These are phyloP conservation scores for Globisporangium nunn DNA, from an alignment of 352 stramenopile genomes.

Conservation along the genomic window DNA sequence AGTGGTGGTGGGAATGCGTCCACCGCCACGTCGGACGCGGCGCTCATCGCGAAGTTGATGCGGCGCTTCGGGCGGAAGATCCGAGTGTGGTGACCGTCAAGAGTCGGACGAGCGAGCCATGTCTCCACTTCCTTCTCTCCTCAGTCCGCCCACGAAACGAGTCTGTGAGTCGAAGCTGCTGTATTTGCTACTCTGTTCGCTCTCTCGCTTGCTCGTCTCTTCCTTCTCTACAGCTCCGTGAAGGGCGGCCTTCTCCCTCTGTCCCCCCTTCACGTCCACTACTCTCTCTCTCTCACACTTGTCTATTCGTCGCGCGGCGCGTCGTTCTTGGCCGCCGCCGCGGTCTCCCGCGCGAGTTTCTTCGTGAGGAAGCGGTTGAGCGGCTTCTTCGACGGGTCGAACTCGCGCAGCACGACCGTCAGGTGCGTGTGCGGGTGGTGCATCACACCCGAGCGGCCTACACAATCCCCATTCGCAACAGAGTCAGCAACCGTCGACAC, in stretches of 20 bases:
- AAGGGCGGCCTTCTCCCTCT: not conserved
- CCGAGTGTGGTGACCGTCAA: too few species aligned
- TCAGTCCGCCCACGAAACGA: too few species aligned
- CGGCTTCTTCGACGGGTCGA: constrained; percentile 68
- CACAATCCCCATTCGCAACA: constrained; percentile 2
- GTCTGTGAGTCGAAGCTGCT: too few species aligned
- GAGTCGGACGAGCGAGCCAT: too few species aligned
- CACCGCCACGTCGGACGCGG: not conserved
- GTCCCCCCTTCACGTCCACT: not conserved
- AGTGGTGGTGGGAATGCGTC: not conserved
- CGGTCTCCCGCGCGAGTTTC: constrained; percentile 52
- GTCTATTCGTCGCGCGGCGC: constrained; percentile 34
- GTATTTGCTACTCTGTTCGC: too few species aligned
- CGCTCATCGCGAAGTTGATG: not conserved
- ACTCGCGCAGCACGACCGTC: constrained; percentile 72
- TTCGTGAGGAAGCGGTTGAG: constrained; percentile 73
- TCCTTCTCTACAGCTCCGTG: not conserved
- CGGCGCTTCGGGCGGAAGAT: not conserved
- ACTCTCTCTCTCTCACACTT: not conserved
- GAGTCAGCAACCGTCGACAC: not conserved
- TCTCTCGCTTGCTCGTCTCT: not conserved
- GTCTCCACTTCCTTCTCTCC: too few species aligned
- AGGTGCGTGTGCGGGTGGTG: constrained; percentile 78
- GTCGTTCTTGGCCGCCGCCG: constrained; percentile 14
- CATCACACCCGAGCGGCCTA: constrained; percentile 77